Evolutionary conservation across 192 early-diverging fungal species (phyloP).

Genomic region (Entomortierella parvispora): DNA sequence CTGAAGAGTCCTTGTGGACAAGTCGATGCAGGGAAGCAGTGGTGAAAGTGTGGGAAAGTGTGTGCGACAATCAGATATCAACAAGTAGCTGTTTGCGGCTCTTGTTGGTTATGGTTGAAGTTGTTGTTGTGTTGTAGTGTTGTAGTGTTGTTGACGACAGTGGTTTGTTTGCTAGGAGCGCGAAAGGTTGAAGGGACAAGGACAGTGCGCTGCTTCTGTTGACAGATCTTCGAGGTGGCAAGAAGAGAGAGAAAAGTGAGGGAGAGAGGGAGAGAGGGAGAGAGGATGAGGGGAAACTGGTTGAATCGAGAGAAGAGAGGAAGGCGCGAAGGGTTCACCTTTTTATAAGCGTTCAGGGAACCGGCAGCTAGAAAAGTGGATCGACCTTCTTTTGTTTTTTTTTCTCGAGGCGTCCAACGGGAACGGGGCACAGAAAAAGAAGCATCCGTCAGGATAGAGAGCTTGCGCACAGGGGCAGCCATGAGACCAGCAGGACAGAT

Average conservation of each 20-base stretch:
- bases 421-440: too few species aligned
- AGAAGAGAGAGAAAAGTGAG: not conserved
- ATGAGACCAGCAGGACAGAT: too few species aligned
- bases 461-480: too few species aligned
- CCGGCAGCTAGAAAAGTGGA: not conserved
- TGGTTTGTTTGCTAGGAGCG: too few species aligned
- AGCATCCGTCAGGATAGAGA: too few species aligned
- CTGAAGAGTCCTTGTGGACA: slow-evolving; percentile 34
- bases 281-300: not conserved
- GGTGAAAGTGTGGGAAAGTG: not conserved
- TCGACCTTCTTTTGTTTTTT: not conserved
- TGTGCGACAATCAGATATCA: not conserved
- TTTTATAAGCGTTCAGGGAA: slow-evolving; percentile 16
- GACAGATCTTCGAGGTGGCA: not conserved
- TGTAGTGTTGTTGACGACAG: too few species aligned
- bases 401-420: too few species aligned
- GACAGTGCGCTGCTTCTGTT: too few species aligned
- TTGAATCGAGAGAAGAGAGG: not conserved
- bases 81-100: not conserved
- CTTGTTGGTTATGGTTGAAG: not conserved
- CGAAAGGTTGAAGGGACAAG: too few species aligned
- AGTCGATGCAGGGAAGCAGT: slow-evolving; percentile 27
- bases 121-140: too few species aligned
- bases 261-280: not conserved
- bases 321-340: not conserved